Base-by-base conservation (phyloP, 192 early-diverging fungal genomes). In the Entomortierella beljakovae region DNA sequence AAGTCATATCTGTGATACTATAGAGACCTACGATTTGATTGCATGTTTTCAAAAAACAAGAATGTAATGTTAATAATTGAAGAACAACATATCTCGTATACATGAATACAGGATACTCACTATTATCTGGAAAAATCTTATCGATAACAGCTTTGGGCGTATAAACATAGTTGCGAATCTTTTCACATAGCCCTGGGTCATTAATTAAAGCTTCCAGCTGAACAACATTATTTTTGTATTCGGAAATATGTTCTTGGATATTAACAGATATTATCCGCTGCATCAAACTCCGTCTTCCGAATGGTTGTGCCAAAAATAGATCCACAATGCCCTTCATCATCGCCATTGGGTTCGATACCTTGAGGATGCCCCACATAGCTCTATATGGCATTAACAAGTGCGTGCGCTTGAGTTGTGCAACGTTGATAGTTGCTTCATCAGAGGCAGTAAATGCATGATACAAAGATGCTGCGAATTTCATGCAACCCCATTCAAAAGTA, bases 201-300 rank as follows among this genome's bases (percentile, higher is more conserved):
- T 71, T 68, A 22, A 82, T 75, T 32, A 43, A 15, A 1, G 53
- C 50, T 49, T 85, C 71, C 10, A 85, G 10, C n/a, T 50, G 51
- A 34, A 77, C 71, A 20, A 86, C 82, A 15, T 88, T 74, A 43
- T 85, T 85, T 54, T 84, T 71, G 50, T 83, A 64, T 42, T 82
- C 83, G 32, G 87, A 81, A 9, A 83, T 68, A 29, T 87, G 80
- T 46, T 89, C 88, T 13, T 76, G 71, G 35, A 89, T 72, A 32
- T 84, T 89, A 28, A 71, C 80, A n/a, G 84, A 71, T 20, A 89
- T 68, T n/a, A 89, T 89, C 40, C 88, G 80, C 63, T 89, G 88
- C 29, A 86, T 80, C 46, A 89, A 62, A 57, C 86, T 87, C 20
- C 70, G 75, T 6, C 74, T 69, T 25, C 88, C 88, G 70, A 89